These are phyloP conservation scores for Nemania sp. DNA, from an alignment of 2,329 filamentous ascomycete species.

Conservation along the genomic window DNA sequence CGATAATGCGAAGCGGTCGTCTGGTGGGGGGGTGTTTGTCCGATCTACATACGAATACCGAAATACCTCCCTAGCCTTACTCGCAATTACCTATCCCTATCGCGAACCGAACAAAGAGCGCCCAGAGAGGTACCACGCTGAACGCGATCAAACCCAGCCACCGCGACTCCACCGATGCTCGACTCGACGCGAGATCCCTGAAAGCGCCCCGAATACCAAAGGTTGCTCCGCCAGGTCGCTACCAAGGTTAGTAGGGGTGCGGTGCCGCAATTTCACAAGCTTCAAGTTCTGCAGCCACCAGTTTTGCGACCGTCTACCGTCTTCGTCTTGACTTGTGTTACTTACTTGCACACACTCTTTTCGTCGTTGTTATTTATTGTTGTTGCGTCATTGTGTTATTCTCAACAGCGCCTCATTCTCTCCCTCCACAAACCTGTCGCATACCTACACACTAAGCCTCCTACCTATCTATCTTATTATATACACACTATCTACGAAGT, in stretches of 20 bases:
- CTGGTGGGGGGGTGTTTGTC: neutral
- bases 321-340: too few relatives aligned
- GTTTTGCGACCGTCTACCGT: neutral
- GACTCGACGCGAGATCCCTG: conserved; percentile 22
- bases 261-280: conserved; percentile 23
- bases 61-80: too few relatives aligned
- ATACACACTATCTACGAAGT: neutral
- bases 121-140: neutral
- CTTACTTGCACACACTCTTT: too few relatives aligned
- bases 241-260: neutral
- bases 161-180: conserved; percentile 17
- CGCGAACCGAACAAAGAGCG: too few relatives aligned
- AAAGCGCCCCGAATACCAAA: neutral
- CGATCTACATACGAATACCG: too few relatives aligned
- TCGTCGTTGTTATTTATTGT: too few relatives aligned
- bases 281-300: neutral
- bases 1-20: neutral
- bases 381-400: too few relatives aligned
- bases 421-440: neutral
- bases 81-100: too few relatives aligned
- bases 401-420: conserved; percentile 5
- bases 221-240: neutral
- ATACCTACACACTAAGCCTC: too few relatives aligned
- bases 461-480: too few relatives aligned
- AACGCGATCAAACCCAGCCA: neutral